Conservation (phyloP, 2,329 filamentous ascomycete genomes). For the Sphaerostilbella broomeana region DNA sequence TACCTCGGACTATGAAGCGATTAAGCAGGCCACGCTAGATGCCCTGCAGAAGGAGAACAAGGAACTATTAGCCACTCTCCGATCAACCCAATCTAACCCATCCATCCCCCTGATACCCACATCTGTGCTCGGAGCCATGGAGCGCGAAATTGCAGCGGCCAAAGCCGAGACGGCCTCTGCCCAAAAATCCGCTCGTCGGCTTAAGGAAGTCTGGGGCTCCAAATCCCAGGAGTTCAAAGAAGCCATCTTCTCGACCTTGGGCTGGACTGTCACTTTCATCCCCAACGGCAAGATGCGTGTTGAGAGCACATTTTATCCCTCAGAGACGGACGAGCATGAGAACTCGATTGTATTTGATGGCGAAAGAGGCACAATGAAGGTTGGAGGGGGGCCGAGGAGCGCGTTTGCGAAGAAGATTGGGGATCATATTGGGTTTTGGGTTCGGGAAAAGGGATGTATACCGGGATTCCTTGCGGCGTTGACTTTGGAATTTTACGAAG, state of each 20-base stretch:
- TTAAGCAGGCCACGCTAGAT: constrained; percentile 73
- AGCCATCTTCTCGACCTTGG: constrained; percentile 83
- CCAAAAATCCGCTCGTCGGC: constrained; percentile 75
- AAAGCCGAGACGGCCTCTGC: constrained; percentile 62
- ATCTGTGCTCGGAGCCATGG: constrained; percentile 67
- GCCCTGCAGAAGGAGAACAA: constrained; percentile 78
- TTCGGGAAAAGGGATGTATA: constrained; percentile 86
- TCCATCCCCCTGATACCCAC: constrained; percentile 62
- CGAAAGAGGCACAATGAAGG: constrained; percentile 95
- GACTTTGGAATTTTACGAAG: constrained; percentile 89
- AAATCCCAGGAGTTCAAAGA: constrained; percentile 95
- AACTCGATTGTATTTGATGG: constrained; percentile 81
- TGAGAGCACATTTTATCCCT: constrained; percentile 76
- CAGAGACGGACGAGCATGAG: constrained; percentile 60
- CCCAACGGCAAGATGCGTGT: constrained; percentile 96
- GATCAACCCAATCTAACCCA: constrained; percentile 34
- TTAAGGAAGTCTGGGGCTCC: constrained; percentile 87
- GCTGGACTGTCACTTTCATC: constrained; percentile 92
- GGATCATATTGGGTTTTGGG: constrained; percentile 90
- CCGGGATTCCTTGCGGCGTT: constrained; percentile 87
- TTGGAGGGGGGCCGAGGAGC: constrained; percentile 81
- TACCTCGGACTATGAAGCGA: constrained; percentile 74
- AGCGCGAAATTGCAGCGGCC: constrained; percentile 67
- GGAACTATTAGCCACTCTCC: constrained; percentile 69
- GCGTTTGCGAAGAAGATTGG: constrained; percentile 79